phyloP scores from a whole-genome alignment of 306 rosid species.

The Abrus pulchellus region DNA sequence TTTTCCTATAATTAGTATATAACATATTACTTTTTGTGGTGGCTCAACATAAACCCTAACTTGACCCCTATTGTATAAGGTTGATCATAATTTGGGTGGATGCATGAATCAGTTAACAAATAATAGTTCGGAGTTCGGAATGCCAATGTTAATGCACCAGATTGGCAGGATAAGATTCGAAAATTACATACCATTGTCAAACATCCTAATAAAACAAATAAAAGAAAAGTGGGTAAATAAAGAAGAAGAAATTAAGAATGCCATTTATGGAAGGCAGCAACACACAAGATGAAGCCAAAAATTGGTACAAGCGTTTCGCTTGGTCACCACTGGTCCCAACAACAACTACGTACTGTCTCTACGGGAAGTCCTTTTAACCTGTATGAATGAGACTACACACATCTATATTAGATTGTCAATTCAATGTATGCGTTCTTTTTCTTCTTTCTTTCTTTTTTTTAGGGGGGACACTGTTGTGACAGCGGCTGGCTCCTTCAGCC shows the following conservation, averaged over 20 bases:
- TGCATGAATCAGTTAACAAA: conserved; percentile 27
- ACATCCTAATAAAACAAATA: conserved; percentile 33
- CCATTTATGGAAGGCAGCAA: conserved; percentile 46
- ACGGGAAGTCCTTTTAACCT: conserved; percentile 7
- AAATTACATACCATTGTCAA: conserved; percentile 34
- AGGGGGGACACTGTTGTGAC: neutral
- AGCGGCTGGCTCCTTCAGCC: neutral
- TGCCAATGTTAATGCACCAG: conserved; percentile 13
- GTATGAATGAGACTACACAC: conserved; percentile 44
- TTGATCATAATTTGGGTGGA: conserved; percentile 24
- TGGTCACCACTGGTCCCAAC: conserved; percentile 57
- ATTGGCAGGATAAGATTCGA: conserved; percentile 3
- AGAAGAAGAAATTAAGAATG: conserved; percentile 29
- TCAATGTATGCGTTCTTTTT: conserved; percentile 10
- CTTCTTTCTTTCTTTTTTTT: neutral
- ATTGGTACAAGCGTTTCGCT: conserved; percentile 30
- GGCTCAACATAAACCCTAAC: too few species aligned
- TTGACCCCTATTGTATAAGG: too few species aligned
- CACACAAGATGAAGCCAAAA: conserved; percentile 46
- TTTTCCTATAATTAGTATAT: too few species aligned
- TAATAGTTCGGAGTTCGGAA: neutral
- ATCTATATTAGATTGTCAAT: conserved; percentile 44
- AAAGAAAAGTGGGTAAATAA: conserved; percentile 19
- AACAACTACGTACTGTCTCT: conserved; percentile 41
- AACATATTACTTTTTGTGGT: too few species aligned